Evolutionary conservation across 108 stramenopile species (phyloP).

Genomic region (Skeletonema costatum): DNA sequence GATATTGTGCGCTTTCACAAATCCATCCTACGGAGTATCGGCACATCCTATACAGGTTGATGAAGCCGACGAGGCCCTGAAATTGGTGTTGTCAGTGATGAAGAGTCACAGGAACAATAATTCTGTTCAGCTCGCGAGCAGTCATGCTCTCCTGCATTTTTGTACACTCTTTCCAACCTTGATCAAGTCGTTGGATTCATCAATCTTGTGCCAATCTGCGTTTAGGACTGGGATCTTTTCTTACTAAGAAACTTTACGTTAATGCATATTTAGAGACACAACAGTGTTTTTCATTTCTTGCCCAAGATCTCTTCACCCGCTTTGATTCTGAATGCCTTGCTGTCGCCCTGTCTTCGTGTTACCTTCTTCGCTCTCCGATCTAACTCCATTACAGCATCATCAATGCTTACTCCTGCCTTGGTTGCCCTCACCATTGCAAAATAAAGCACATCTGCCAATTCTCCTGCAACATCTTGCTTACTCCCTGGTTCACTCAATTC

Average conservation of each 20-base stretch:
- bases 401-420: slow-evolving; percentile 91
- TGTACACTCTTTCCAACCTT: not conserved
- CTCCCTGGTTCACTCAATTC: slow-evolving; percentile 92
- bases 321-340: slow-evolving; percentile 91
- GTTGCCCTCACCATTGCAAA: slow-evolving; percentile 95
- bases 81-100: not conserved
- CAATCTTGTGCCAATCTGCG: not conserved
- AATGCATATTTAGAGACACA: not conserved
- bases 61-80: not conserved
- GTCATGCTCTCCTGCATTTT: not conserved
- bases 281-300: slow-evolving; percentile 30
- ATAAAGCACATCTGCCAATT: slow-evolving; percentile 96
- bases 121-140: not conserved
- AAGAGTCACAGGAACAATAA: not conserved
- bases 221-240: not conserved
- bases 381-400: slow-evolving; percentile 89
- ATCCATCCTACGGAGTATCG: not conserved
- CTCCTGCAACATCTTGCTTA: slow-evolving; percentile 89
- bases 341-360: slow-evolving; percentile 91
- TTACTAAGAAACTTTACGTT: not conserved
- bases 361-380: slow-evolving; percentile 92
- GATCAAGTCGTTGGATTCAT: not conserved
- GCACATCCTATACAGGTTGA: not conserved
- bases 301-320: slow-evolving; percentile 83
- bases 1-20: not conserved